Conservation (phyloP, 805 yeast genomes). For the Ogataea ganodermae region DNA sequence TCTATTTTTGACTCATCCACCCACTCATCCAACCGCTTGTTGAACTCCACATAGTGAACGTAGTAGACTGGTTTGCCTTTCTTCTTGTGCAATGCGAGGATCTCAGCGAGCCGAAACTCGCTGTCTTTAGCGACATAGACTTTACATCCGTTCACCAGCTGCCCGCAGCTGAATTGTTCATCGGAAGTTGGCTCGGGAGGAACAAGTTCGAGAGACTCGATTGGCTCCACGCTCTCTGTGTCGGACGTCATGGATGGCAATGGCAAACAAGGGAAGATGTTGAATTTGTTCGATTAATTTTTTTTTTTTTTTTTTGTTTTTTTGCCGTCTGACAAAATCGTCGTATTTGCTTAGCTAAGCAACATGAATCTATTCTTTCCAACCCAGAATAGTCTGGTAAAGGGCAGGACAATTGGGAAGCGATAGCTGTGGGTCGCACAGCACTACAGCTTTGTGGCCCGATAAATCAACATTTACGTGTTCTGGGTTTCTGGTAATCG, state of each 20-base stretch:
- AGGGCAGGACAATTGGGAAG: too few relatives aligned
- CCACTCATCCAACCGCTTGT: conserved; percentile 98
- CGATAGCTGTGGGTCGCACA: too few relatives aligned
- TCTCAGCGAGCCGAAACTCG: conserved; percentile 79
- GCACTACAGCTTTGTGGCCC: too few relatives aligned
- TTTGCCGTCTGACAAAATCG: neutral
- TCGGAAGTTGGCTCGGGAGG: conserved; percentile 34
- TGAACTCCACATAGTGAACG: conserved; percentile 92
- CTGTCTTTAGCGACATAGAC: conserved; percentile 81
- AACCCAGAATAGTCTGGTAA: too few relatives aligned
- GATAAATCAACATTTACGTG: too few relatives aligned
- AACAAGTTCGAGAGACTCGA: conserved; percentile 31
- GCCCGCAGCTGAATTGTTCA: conserved; percentile 41
- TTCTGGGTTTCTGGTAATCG: too few relatives aligned
- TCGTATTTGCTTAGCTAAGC: neutral
- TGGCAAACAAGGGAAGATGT: neutral
- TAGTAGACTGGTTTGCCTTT: conserved; percentile 81
- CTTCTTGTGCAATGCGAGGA: conserved; percentile 71
- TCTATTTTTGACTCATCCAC: conserved; percentile 71
- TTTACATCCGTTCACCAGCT: conserved; percentile 75
- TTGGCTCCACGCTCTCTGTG: conserved; percentile 31
- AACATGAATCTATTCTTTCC: too few relatives aligned
- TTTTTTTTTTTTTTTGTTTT: conserved; percentile 3
- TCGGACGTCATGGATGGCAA: conserved; percentile 31
- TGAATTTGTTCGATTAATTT: neutral